A percentile compares a stretch with the other conserved stretches of the same genome.
These are phyloP conservation scores for Tolypocladium guangdongense DNA, from an alignment of 2,329 filamentous ascomycete species.

Conservation along the genomic window DNA sequence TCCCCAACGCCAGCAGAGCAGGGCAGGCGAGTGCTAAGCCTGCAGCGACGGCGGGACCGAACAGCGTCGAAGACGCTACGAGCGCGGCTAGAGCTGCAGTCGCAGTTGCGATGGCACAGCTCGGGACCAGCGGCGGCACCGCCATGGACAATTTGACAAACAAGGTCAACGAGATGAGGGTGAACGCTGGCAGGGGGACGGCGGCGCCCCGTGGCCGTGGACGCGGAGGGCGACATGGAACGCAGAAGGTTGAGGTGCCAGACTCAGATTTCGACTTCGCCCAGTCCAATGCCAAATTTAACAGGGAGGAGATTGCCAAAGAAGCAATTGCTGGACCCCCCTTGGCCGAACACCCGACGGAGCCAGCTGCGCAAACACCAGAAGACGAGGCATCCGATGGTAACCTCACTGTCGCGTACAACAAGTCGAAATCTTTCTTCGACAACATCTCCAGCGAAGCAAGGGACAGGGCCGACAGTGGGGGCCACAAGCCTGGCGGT, in stretches of 20 bases:
- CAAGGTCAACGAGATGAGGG: slow-evolving; percentile 68
- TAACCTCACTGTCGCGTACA: slow-evolving; percentile 52
- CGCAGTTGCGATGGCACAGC: slow-evolving; percentile 69
- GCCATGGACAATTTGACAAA: slow-evolving; percentile 61
- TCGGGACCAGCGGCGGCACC: slow-evolving; percentile 35
- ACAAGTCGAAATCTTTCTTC: slow-evolving; percentile 86
- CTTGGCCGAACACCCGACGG: slow-evolving; percentile 37
- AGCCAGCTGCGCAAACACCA: slow-evolving; percentile 22
- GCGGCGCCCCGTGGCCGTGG: slow-evolving; percentile 39
- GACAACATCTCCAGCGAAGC: slow-evolving; percentile 96
- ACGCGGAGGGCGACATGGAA: slow-evolving; percentile 31
- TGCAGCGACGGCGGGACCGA: slow-evolving; percentile 21
- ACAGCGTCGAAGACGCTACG: slow-evolving; percentile 53
- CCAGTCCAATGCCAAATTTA: slow-evolving; percentile 35
- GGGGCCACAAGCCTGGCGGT: slow-evolving; percentile 58
- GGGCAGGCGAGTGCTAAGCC: slow-evolving; percentile 24
- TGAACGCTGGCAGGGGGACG: slow-evolving; percentile 43
- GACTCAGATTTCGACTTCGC: slow-evolving; percentile 89
- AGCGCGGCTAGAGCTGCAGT: slow-evolving; percentile 66
- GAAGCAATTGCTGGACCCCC: slow-evolving; percentile 79
- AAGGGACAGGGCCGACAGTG: slow-evolving; percentile 72
- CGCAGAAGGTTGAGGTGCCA: slow-evolving; percentile 75
- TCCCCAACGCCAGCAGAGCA: slow-evolving; percentile 16
- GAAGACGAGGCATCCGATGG: slow-evolving; percentile 29
- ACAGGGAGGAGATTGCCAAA: slow-evolving; percentile 55